Percentiles rank a stretch among this genome's conserved stretches.
These are phyloP conservation scores for Neurospora sp. DNA, from an alignment of 495 filamentous ascomycete species.

Conservation along the genomic window DNA sequence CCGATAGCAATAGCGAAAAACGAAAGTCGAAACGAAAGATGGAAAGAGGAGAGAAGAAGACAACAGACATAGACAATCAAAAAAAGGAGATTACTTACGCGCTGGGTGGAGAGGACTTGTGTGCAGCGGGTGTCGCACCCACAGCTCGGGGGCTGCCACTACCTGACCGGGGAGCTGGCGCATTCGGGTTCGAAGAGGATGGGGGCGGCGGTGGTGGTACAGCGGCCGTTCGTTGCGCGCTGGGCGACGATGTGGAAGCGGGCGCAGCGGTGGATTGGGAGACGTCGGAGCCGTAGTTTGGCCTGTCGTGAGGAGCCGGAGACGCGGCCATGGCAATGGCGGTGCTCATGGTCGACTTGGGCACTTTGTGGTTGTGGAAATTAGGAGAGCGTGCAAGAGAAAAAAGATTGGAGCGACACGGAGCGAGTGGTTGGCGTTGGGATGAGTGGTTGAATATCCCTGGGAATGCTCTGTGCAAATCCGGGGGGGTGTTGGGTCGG, in stretches of 20 bases:
- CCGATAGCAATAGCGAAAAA: slow-evolving; percentile 7
- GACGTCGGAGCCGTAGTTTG: slow-evolving; percentile 38
- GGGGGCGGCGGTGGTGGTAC: slow-evolving; percentile 21
- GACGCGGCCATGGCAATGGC: slow-evolving; percentile 51
- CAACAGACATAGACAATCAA: slow-evolving; percentile 6
- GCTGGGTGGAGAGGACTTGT: slow-evolving; percentile 41
- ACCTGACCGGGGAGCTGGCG: slow-evolving; percentile 32
- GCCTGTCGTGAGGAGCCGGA: slow-evolving; percentile 48
- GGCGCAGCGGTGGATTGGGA: slow-evolving; percentile 30
- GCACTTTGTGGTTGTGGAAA: slow-evolving; percentile 2
- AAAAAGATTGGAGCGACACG: slow-evolving; percentile 3
- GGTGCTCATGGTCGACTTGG: slow-evolving; percentile 41
- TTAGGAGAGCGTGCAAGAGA: slow-evolving; percentile 1
- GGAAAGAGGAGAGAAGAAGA: not conserved
- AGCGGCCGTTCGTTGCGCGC: slow-evolving; percentile 32
- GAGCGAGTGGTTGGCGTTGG: not conserved
- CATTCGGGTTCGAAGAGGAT: slow-evolving; percentile 31
- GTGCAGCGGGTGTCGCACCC: slow-evolving; percentile 26
- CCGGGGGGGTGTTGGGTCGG: slow-evolving; percentile 9
- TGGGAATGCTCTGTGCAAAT: slow-evolving; percentile 11
- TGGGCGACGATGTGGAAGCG: slow-evolving; percentile 30
- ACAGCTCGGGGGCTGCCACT: slow-evolving; percentile 40
- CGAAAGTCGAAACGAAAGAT: slow-evolving; percentile 8
- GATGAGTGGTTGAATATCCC: not conserved
- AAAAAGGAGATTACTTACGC: slow-evolving; percentile 33